phyloP scores from a whole-genome alignment of 2,329 filamentous ascomycete species.

The Allantophomopsis cytisporea region DNA sequence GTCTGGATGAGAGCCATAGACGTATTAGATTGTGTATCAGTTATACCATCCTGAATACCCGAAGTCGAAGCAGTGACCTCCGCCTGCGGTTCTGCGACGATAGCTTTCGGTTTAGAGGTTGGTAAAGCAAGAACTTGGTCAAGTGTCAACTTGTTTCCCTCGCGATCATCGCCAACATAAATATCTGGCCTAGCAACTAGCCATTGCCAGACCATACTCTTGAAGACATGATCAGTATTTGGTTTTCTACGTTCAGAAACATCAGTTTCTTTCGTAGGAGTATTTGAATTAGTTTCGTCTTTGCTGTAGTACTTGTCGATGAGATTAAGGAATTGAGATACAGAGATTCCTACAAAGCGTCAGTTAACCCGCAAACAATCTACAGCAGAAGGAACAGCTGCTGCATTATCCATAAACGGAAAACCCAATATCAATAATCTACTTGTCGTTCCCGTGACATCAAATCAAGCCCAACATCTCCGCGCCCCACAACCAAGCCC shows the following conservation, averaged over 20 bases:
- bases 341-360: neutral
- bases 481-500: neutral
- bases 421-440: neutral
- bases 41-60: neutral
- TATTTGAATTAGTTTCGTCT: neutral
- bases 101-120: too few species aligned
- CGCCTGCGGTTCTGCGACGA: neutral
- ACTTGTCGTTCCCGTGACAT: neutral
- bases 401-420: neutral
- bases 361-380: too few species aligned
- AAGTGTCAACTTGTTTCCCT: conserved; percentile 6
- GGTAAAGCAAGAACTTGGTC: conserved; percentile 8
- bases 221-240: neutral
- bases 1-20: neutral
- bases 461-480: neutral
- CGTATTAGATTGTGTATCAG: neutral
- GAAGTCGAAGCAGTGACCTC: neutral
- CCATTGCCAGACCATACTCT: conserved; percentile 6
- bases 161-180: conserved; percentile 7
- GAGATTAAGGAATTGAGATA: neutral
- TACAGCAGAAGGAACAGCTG: too few species aligned
- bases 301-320: neutral
- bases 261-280: neutral
- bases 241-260: neutral
- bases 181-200: conserved; percentile 9